phyloP scores from a whole-genome alignment of 192 early-diverging fungal species.

The Podochytrium sp. region DNA sequence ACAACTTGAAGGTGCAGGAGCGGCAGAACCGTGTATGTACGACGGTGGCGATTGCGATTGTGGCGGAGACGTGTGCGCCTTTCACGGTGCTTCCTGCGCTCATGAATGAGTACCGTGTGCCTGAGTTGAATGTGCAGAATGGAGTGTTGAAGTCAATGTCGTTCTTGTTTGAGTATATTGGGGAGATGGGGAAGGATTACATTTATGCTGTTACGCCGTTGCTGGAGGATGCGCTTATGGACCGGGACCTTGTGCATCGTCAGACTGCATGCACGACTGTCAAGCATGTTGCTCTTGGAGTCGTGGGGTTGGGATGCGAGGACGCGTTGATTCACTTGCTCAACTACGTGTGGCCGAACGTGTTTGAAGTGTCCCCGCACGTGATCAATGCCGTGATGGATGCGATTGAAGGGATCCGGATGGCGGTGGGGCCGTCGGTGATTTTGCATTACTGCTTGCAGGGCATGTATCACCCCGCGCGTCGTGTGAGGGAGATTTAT shows the following conservation, averaged over 20 bases:
- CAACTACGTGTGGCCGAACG: slow-evolving; percentile 98
- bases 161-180: slow-evolving; percentile 99
- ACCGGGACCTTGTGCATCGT: slow-evolving; percentile 96
- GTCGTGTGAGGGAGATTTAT: slow-evolving; percentile 94
- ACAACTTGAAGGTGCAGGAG: slow-evolving; percentile 98
- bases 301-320: slow-evolving; percentile 89
- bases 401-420: slow-evolving; percentile 90
- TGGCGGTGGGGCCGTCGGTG: slow-evolving; percentile 84
- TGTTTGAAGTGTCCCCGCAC: slow-evolving; percentile 93
- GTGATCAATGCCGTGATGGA: slow-evolving; percentile 98
- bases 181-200: slow-evolving; percentile 97
- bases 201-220: slow-evolving; percentile 95
- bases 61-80: slow-evolving; percentile 85
- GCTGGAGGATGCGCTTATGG: slow-evolving; percentile 95
- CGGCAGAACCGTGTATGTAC: slow-evolving; percentile 99
- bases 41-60: slow-evolving; percentile 97
- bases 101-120: slow-evolving; percentile 99
- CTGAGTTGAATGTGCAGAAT: slow-evolving; percentile 99
- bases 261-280: slow-evolving; percentile 96
- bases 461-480: slow-evolving; percentile 96
- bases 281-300: slow-evolving; percentile 95
- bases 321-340: slow-evolving; percentile 92
- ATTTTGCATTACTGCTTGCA: slow-evolving; percentile 88
- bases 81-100: slow-evolving; percentile 97
- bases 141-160: slow-evolving; percentile 93